These are phyloP conservation scores for Coprinopsis sp. DNA, from an alignment of 768 basidiomycete species.

Conservation along the genomic window DNA sequence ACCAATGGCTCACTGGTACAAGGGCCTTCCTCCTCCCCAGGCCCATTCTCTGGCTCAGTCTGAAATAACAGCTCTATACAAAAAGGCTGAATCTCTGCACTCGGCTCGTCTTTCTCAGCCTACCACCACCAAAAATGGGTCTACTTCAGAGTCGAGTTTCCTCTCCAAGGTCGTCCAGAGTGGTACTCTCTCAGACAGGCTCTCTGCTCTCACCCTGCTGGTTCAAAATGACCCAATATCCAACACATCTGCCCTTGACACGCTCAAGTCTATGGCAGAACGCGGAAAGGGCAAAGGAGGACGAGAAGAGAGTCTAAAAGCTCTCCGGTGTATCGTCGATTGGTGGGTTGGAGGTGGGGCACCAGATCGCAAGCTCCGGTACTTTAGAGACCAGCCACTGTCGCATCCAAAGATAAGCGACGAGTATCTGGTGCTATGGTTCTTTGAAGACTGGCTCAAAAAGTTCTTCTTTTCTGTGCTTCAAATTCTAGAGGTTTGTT, in stretches of 20 bases:
- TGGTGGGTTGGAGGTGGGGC: conserved; percentile 98
- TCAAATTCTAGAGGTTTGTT: conserved; percentile 78
- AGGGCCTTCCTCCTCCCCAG: too few species aligned
- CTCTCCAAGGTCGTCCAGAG: conserved; percentile 79
- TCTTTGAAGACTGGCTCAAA: conserved; percentile 97
- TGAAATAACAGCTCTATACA: too few species aligned
- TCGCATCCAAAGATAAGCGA: conserved; percentile 61
- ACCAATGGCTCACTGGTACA: too few species aligned
- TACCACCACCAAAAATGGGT: too few species aligned
- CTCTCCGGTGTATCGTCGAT: conserved; percentile 86
- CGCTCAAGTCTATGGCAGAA: conserved; percentile 71
- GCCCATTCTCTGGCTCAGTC: too few species aligned
- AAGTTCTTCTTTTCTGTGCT: conserved; percentile 92
- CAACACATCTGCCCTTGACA: conserved; percentile 76
- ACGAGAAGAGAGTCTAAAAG: conserved; percentile 89
- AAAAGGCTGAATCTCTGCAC: too few species aligned
- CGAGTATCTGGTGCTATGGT: conserved; percentile 72
- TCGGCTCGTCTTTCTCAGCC: too few species aligned
- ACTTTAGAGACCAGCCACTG: conserved; percentile 86
- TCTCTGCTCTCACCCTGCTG: conserved; percentile 85
- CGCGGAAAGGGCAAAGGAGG: conserved; percentile 79
- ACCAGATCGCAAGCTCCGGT: conserved; percentile 84
- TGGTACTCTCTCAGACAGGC: conserved; percentile 88
- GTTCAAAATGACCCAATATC: conserved; percentile 87
- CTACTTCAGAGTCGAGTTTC: conserved; percentile 62